Conservation (phyloP, 163 green algal species). For the Scenedesmus sp. region DNA sequence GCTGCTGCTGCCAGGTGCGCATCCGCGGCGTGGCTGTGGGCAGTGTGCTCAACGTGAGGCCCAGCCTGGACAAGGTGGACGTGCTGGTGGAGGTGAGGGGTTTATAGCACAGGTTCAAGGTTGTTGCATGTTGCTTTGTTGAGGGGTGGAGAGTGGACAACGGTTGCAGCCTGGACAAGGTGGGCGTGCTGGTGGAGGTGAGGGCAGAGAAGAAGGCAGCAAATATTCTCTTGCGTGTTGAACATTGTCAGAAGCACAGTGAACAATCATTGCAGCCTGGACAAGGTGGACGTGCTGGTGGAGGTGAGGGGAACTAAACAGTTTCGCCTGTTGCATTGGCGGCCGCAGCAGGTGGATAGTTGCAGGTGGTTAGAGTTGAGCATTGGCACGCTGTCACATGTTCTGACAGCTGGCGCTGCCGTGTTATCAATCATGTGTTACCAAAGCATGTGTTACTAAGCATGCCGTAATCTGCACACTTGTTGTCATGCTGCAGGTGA, state of each 20-base stretch:
- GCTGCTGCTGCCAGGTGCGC: constrained; percentile 62
- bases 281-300: background rate
- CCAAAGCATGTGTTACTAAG: no score
- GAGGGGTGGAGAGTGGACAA: no score
- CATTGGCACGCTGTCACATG: no score
- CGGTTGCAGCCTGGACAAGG: no score
- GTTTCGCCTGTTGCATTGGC: background rate
- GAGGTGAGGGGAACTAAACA: background rate
- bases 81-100: constrained; percentile 88
- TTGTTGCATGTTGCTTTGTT: background rate
- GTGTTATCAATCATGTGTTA: no score
- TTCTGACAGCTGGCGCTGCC: no score
- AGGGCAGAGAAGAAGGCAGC: background rate
- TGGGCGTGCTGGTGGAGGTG: background rate
- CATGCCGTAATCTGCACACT: background rate
- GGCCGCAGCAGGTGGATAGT: background rate
- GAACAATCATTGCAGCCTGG: no score
- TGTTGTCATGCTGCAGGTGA: constrained; percentile 70
- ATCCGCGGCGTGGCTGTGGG: constrained; percentile 94
- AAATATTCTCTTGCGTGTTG: background rate
- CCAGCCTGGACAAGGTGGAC: constrained; percentile 90
- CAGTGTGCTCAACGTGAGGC: constrained; percentile 89
- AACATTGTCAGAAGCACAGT: no score
- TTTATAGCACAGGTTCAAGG: no score
- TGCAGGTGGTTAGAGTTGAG: no score